Evolutionary conservation across 768 basidiomycete species (phyloP).

Genomic region (Leccinum obscurum): DNA sequence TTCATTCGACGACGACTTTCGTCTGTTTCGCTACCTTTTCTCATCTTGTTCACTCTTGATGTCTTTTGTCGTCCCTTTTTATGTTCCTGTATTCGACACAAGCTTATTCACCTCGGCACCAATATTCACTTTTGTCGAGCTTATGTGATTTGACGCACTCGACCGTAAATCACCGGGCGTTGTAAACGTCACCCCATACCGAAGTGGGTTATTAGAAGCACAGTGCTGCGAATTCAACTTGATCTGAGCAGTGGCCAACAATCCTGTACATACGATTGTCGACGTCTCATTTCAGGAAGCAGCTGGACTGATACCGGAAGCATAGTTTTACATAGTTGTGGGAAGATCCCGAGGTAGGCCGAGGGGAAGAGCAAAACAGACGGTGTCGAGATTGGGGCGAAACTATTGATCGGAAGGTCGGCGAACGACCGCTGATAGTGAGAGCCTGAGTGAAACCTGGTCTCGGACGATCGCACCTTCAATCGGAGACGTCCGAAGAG

Average conservation of each 20-base stretch:
- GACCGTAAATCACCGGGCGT: neutral
- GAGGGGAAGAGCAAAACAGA: neutral
- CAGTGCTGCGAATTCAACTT: neutral
- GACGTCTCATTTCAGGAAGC: neutral
- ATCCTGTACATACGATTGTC: neutral
- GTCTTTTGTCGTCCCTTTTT: slow-evolving; percentile 8
- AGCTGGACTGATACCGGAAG: neutral
- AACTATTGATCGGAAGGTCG: slow-evolving; percentile 11
- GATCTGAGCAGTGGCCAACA: neutral
- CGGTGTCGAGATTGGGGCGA: neutral
- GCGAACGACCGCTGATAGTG: slow-evolving; percentile 11
- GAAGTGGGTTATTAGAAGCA: neutral
- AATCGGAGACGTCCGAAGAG: neutral
- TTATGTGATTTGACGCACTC: neutral
- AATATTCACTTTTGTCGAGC: neutral
- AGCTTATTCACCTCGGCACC: slow-evolving; percentile 3
- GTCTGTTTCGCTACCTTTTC: slow-evolving; percentile 1
- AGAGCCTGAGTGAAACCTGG: slow-evolving; percentile 15
- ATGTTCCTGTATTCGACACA: slow-evolving; percentile 8
- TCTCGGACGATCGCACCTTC: neutral
- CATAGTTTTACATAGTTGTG: neutral
- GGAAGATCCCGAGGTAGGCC: neutral
- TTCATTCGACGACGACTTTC: slow-evolving; percentile 5
- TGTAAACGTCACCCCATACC: neutral
- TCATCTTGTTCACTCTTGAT: slow-evolving; percentile 20